Base-by-base conservation (phyloP, 441 rosid genomes). In the Erodium moschatum region DNA sequence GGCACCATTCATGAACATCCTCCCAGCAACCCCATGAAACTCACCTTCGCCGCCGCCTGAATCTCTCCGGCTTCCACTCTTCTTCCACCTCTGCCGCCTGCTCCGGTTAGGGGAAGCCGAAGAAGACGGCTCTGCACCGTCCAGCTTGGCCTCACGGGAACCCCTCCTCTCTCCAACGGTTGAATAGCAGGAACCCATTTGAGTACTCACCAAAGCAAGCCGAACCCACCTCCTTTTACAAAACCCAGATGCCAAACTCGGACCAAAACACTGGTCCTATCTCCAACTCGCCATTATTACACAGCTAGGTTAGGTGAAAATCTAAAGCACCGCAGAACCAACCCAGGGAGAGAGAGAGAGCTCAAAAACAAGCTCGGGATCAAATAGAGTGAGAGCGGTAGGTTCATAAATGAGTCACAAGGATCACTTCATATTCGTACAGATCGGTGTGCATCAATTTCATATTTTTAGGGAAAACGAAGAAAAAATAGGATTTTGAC, bases 1-100 rank as follows among this genome's bases (percentile, higher is more conserved):
- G 61, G 90, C 80, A 71, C 85, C 85, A 70, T 83, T 87, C 6
- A 77, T 71, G 64, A 76, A 71, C 76, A 84, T 79, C 77, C 85
- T 83, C 64, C 81, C 61, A 54, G 78, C 62, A 38, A 72, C 42
- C 65, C 69, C 75, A 27, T 60, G 74, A 24, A 61, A 74, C 80
- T 80, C 80, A 54, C 77, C 84, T 61, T 73, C 81, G 75, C 79
- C 86, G 67, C 73, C 69, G 19, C 78, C 72, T n/a, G 56, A 50
- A 13, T n/a, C 56, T 50, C 58, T 50, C 58, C 18, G 18, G 58
- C 58, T 15, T n/a, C 58, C 58, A 50, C 18, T 15, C 58, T 15
- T 50, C 58, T 50, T n/a, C 58, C 58, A 50, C 58, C 58, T 50
- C 58, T 50, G 58, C 58, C 58, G 6, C 18, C 58, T 50, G 19